phyloP scores from a whole-genome alignment of 2,329 filamentous ascomycete species.

The Hyphodiscus sp. region DNA sequence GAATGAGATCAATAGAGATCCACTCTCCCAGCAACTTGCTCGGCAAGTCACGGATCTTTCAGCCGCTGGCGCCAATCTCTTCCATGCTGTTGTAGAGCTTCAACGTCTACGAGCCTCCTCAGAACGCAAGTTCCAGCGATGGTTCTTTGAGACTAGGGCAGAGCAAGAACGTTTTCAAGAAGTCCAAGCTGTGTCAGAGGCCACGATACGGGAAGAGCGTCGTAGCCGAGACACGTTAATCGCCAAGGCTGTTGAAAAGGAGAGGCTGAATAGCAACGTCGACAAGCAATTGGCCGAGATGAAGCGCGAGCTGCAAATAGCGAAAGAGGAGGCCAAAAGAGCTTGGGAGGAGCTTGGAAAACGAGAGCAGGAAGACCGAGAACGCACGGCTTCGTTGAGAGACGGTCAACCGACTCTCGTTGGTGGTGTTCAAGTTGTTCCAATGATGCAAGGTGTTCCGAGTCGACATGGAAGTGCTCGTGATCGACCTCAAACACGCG shows the following conservation, averaged over 20 bases:
- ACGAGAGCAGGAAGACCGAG: conserved; percentile 86
- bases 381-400: conserved; percentile 77
- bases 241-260: conserved; percentile 57
- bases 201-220: conserved; percentile 67
- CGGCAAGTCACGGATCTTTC: conserved; percentile 96
- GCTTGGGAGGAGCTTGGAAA: conserved; percentile 97
- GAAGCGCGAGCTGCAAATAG: conserved; percentile 87
- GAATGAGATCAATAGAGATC: conserved; percentile 74
- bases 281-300: conserved; percentile 82
- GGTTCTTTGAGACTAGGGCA: conserved; percentile 92
- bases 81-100: conserved; percentile 94
- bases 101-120: conserved; percentile 91
- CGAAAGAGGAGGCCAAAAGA: conserved; percentile 88
- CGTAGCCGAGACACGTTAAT: conserved; percentile 62
- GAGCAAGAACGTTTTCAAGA: conserved; percentile 85
- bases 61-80: conserved; percentile 91
- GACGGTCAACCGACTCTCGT: conserved; percentile 84
- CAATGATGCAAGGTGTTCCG: conserved; percentile 70
- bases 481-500: conserved; percentile 38
- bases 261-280: conserved; percentile 61
- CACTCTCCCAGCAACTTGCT: conserved; percentile 79
- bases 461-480: conserved; percentile 43
- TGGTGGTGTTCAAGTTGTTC: conserved; percentile 90
- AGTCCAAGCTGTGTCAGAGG: conserved; percentile 72
- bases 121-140: conserved; percentile 94